Evolutionary conservation across 2,329 filamentous ascomycete genomes (phyloP), one percentile per base, ranked within the genome.

Genomic region (Penicillium digitatum): DNA sequence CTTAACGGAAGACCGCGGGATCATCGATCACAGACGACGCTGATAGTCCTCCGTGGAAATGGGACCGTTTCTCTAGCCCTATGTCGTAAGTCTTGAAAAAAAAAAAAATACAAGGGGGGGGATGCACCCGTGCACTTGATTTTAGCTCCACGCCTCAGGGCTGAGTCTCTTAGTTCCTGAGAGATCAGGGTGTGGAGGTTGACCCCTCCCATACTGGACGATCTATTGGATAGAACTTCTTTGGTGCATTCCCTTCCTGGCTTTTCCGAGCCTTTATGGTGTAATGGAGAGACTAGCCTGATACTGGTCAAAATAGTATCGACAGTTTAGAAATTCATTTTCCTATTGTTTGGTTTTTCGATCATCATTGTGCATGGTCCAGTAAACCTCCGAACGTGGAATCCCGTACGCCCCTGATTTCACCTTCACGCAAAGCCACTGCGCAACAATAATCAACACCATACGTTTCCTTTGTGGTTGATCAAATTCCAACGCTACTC

Each of bases 121-220:
- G 37, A 62, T 57, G 54, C 60, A 59, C 48, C 56, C 40, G 51
- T 52, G 43, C 52, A 32, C 47, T 22, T 18, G 37, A 20, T 44
- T 39, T 62, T 65, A 65, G 62, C 55, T 53, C 60, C 57, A 63
- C 62, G 57, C 48, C 61, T 63, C 58, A 62, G 51, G 48, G 51
- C 48, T 59, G 59, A 58, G 48, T 57, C 52, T 45, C 52, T 54
- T 37, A 43, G 31, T 27, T 31, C 14, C 24, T 48, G 42, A 34
- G 37, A 39, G 37, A 40, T 40, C 26, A 14, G 37, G 37, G 37
- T 39, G 44, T 43, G 32, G 38, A 38, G 18, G 18, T 42, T 27
- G 32, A 31, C 43, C 24, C 27, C 27, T 18, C 20, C 22, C 20
- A 40, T 32, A 24, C 16, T 48, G 31, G 46, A 22, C 14, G 50